Evolutionary conservation across 371 early-diverging fungal species (phyloP).

Genomic region (Nematocida minor): DNA sequence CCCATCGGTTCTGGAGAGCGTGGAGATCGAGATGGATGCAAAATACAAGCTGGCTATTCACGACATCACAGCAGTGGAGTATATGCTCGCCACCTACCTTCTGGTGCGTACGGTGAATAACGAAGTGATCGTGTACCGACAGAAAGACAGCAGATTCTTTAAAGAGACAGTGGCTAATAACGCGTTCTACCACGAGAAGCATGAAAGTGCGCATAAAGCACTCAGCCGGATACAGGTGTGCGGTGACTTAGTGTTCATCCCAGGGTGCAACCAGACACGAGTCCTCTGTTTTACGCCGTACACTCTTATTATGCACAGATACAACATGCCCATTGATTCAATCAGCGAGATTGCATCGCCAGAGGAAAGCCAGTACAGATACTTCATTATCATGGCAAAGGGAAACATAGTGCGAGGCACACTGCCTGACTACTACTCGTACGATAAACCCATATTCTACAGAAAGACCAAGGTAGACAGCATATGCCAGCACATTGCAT

Average conservation of each 20-base stretch:
- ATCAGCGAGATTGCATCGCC: slow-evolving; percentile 7
- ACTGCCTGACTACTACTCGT: not conserved
- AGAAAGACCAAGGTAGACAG: slow-evolving; percentile 1
- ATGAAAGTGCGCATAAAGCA: not conserved
- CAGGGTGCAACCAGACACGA: slow-evolving; percentile 9
- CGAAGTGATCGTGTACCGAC: slow-evolving; percentile 27
- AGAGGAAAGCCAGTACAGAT: not conserved
- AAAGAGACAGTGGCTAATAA: slow-evolving; percentile 4
- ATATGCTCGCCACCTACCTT: not conserved
- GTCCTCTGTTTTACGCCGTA: slow-evolving; percentile 24
- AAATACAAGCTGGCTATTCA: not conserved
- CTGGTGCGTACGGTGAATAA: slow-evolving; percentile 9
- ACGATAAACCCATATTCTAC: slow-evolving; percentile 21
- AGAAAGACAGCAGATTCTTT: not conserved
- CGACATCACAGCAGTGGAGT: not conserved
- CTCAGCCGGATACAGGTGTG: not conserved
- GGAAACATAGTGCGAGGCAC: slow-evolving; percentile 16
- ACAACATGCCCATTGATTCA: slow-evolving; percentile 2
- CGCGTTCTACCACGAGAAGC: slow-evolving; percentile 30
- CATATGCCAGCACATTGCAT: slow-evolving; percentile 1
- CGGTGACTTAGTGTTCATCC: slow-evolving; percentile 12
- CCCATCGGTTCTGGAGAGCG: slow-evolving; percentile 10
- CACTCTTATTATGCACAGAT: slow-evolving; percentile 1
- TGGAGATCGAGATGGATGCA: not conserved
- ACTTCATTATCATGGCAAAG: slow-evolving; percentile 32